Conservation (phyloP, 768 basidiomycete species). For the Porphyrellus cyaneotinctus region DNA sequence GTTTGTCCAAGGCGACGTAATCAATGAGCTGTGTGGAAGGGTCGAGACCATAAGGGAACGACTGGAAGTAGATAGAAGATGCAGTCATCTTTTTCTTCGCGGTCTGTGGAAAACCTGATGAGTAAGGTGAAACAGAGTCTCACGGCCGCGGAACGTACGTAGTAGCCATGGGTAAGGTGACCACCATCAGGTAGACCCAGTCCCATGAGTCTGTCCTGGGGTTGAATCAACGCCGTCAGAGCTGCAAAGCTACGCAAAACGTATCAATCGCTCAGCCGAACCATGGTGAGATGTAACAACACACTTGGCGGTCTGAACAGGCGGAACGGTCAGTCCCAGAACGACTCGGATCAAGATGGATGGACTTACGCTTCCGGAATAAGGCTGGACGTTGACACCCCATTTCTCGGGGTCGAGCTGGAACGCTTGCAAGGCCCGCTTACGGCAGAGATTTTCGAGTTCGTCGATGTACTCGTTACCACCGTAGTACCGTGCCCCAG, state of each 20-base stretch:
- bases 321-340: constrained; percentile 11
- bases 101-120: constrained; percentile 46
- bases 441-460: constrained; percentile 90
- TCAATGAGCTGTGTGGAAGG: constrained; percentile 85
- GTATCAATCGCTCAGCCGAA: constrained; percentile 10
- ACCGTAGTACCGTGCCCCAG: constrained; percentile 94
- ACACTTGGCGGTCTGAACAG: constrained; percentile 78
- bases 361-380: constrained; percentile 79
- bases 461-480: constrained; percentile 98
- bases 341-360: not conserved
- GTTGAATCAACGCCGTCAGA: constrained; percentile 91
- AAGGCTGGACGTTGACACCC: constrained; percentile 99
- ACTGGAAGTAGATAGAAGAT: constrained; percentile 99
- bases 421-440: constrained; percentile 94
- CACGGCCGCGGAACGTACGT: constrained; percentile 46
- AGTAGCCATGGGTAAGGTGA: constrained; percentile 96
- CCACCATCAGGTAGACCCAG: constrained; percentile 97
- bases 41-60: constrained; percentile 86
- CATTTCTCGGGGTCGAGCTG: constrained; percentile 88
- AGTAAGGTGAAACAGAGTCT: not conserved
- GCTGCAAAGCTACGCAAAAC: constrained; percentile 75
- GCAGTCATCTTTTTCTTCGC: constrained; percentile 99
- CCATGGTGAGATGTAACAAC: constrained; percentile 23
- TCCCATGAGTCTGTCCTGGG: constrained; percentile 98
- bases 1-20: constrained; percentile 72